phyloP scores from a whole-genome alignment of 129 eudicot species.

The Lactuca saligna region DNA sequence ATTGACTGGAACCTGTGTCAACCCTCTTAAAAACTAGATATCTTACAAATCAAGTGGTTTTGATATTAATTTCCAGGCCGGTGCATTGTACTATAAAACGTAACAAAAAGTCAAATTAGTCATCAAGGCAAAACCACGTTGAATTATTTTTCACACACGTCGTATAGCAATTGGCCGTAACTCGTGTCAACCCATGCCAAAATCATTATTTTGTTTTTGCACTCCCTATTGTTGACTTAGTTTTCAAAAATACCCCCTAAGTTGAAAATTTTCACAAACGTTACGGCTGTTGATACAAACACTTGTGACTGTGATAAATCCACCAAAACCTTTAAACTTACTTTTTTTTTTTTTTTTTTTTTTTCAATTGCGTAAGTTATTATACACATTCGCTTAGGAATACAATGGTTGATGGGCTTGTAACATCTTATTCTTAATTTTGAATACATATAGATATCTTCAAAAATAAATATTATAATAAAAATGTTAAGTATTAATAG shows the following conservation, averaged over 20 bases:
- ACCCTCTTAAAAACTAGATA: no score
- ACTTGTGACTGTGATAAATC: neutral
- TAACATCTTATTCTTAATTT: no score
- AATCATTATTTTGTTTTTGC: neutral
- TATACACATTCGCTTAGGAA: no score
- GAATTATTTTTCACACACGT: conserved; percentile 16
- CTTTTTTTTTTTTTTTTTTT: neutral
- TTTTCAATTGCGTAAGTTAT: neutral
- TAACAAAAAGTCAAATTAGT: conserved; percentile 19
- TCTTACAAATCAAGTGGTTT: no score
- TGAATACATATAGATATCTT: no score
- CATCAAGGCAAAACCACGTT: conserved; percentile 7
- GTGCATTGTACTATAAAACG: neutral
- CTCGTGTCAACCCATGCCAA: conserved; percentile 25
- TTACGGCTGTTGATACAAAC: neutral
- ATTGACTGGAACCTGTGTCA: no score
- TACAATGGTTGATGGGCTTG: no score
- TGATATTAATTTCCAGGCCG: neutral
- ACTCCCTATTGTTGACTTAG: neutral
- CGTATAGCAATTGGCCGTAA: conserved; percentile 8
- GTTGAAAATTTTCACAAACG: neutral
- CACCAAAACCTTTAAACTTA: neutral
- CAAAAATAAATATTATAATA: no score
- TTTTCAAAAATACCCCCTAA: neutral
- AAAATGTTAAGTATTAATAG: no score